Evolutionary conservation across 2,329 filamentous ascomycete genomes (phyloP), one percentile per base, ranked within the genome.

Genomic region (Chrysosporium keratinophilum): DNA sequence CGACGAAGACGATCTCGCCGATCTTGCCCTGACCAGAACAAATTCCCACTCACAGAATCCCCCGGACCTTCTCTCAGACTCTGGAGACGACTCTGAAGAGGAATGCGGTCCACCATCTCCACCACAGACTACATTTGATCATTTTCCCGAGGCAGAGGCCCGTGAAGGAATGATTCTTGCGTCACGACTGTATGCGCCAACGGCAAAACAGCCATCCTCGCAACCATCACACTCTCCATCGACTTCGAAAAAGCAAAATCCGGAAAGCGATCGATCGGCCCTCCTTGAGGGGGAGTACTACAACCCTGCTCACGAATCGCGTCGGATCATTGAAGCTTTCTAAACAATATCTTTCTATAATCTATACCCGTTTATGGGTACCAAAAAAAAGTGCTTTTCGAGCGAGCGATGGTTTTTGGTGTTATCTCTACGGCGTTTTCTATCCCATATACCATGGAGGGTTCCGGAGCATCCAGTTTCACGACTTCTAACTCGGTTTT

Each of bases 81-180:
- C 78, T 57, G 84, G 84, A 58, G 74, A 71, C 5, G 72, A 76
- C 51, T 82, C 80, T 1, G 85, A 88, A 62, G 85, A 89, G 70
- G 83, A 87, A 61, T 72, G 76, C 46, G 74, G 87, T 80, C 86
- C 86, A 6, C 84, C 83, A 17, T 87, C 84, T 57, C 84, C 84
- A 37, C 79, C 80, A 45, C 64, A 69, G 57, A 59, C 77, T 28
- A 67, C 76, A 35, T 71, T 88, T 51, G 74, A 80, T 56, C 71
- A 76, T 40, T 85, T 88, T 64, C 72, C 77, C 44, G 39, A 49
- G 19, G 6, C 19, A 31, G 35, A 40, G 19, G 19, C 34, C 3
- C 46, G 35, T 10, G 46, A 49, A 31, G 46, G 35, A 5, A 17
- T 31, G 5, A 49, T 49, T 7, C 17, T 49, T 7, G 17, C 46